Percentiles rank a stretch among this genome's conserved stretches.
Conservation (phyloP, 345 rosid species). For the Eucalyptus marginata region DNA sequence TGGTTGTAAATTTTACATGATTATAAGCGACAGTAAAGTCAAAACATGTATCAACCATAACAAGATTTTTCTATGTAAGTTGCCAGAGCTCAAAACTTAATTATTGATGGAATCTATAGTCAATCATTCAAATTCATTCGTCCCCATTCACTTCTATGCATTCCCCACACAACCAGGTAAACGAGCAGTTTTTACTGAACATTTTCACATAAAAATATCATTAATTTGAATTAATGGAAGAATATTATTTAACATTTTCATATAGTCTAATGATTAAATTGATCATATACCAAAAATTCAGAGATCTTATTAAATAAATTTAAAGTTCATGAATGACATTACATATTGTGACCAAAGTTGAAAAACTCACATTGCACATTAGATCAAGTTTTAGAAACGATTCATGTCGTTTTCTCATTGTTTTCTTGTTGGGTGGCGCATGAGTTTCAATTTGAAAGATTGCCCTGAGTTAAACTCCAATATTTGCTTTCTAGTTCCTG, state of each 20-base stretch:
- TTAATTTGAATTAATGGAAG: neutral
- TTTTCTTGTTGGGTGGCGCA: neutral
- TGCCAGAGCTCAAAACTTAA: neutral
- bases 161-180: neutral
- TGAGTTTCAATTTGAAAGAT: neutral
- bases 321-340: neutral
- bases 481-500: neutral
- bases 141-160: neutral
- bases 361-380: too few relatives aligned
- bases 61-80: neutral
- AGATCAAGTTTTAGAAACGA: fast-evolving
- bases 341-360: neutral
- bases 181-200: neutral
- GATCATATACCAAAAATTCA: neutral
- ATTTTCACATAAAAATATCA: neutral
- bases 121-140: neutral
- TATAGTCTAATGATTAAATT: neutral
- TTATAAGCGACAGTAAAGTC: neutral
- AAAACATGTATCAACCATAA: neutral
- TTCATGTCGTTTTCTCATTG: neutral
- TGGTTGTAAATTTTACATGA: neutral
- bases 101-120: neutral
- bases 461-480: neutral
- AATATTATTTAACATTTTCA: neutral
- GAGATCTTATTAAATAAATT: neutral